Percentiles rank a stretch among this genome's conserved stretches.
Evolutionary conservation across 345 rosid species (phyloP).

Genomic region (Streptanthus diversifolius): DNA sequence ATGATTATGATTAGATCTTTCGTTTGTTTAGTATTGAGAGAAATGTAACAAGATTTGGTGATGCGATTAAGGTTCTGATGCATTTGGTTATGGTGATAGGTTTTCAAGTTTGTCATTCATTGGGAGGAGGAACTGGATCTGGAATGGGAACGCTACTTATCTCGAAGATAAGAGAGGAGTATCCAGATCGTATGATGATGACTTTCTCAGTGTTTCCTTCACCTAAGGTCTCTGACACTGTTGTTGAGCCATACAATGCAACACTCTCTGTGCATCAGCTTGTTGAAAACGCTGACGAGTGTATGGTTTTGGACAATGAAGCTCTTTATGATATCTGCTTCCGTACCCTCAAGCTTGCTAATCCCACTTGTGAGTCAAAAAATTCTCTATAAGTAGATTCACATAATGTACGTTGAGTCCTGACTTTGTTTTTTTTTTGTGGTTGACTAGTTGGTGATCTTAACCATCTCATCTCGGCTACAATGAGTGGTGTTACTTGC

Average conservation of each 20-base stretch:
- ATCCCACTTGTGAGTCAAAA: slow-evolving; percentile 35
- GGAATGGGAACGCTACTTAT: slow-evolving; percentile 43
- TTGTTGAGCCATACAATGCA: slow-evolving; percentile 45
- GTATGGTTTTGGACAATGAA: slow-evolving; percentile 43
- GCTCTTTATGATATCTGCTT: slow-evolving; percentile 44
- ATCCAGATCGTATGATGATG: slow-evolving; percentile 45
- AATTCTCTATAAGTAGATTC: neutral
- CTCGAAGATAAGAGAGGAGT: slow-evolving; percentile 40
- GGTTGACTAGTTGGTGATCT: slow-evolving; percentile 37
- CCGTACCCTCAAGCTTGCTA: slow-evolving; percentile 41
- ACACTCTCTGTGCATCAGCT: slow-evolving; percentile 43
- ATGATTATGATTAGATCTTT: neutral
- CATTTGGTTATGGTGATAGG: slow-evolving; percentile 6
- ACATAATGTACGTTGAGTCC: neutral
- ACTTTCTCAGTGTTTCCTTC: slow-evolving; percentile 42
- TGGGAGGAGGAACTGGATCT: slow-evolving; percentile 46
- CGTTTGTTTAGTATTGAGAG: neutral
- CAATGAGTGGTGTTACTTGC: slow-evolving; percentile 44
- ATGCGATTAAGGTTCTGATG: neutral
- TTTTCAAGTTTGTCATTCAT: slow-evolving; percentile 41
- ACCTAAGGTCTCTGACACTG: slow-evolving; percentile 44
- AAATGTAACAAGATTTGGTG: neutral
- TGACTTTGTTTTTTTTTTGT: slow-evolving; percentile 20
- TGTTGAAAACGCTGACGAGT: slow-evolving; percentile 41
- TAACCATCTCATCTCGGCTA: slow-evolving; percentile 42